A percentile compares a stretch with the other conserved stretches of the same genome.
These are phyloP conservation scores for Sarocladium strictum DNA, from an alignment of 2,329 filamentous ascomycete species.

Conservation along the genomic window DNA sequence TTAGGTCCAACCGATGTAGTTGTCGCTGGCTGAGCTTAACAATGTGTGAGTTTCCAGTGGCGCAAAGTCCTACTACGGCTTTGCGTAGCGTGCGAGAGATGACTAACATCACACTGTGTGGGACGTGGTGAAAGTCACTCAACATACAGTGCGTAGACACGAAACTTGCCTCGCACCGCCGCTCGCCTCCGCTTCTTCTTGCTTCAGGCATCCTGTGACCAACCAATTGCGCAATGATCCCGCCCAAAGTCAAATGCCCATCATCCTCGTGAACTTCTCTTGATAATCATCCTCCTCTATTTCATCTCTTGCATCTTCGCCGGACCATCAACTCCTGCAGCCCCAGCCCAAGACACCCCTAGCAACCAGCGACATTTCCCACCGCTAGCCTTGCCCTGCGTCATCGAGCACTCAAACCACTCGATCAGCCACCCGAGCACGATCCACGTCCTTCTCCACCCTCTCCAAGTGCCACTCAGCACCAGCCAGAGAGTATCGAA, in stretches of 20 bases:
- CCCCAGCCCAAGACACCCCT: neutral
- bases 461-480: neutral
- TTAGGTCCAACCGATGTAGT: too few relatives aligned
- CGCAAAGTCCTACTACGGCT: neutral
- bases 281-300: neutral
- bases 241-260: neutral
- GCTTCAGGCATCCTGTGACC: too few relatives aligned
- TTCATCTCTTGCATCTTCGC: neutral
- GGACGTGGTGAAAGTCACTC: neutral
- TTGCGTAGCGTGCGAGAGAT: neutral
- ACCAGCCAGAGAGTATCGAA: neutral
- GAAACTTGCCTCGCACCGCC: slow-evolving; percentile 2
- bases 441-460: slow-evolving; percentile 5
- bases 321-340: neutral
- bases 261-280: neutral
- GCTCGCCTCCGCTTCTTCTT: neutral
- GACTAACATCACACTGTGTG: neutral
- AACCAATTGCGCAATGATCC: neutral
- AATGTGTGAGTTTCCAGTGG: neutral
- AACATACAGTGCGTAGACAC: neutral
- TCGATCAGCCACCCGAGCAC: neutral
- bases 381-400: slow-evolving; percentile 4
- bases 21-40: neutral
- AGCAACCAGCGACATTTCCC: neutral
- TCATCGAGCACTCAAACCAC: neutral